Conservation (phyloP, 495 filamentous ascomycete species). For the Extremus antarcticus region DNA sequence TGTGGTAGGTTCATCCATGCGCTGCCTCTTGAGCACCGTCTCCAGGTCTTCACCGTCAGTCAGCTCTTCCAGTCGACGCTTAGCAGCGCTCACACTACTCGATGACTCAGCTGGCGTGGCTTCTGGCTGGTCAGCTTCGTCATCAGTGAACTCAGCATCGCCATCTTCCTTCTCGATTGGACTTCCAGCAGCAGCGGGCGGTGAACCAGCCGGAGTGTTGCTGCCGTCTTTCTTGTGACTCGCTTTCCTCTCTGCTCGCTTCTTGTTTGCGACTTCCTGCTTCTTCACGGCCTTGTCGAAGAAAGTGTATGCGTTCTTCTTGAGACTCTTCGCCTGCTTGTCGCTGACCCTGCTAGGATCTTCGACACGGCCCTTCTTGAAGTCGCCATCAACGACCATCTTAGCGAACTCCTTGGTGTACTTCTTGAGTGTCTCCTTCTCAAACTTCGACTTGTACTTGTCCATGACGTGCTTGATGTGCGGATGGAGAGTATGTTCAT, state of each 20-base stretch:
- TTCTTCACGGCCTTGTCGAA: constrained; percentile 78
- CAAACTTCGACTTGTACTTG: constrained; percentile 73
- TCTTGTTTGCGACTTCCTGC: constrained; percentile 56
- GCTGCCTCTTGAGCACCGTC: constrained; percentile 20
- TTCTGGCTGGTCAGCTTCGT: constrained; percentile 34
- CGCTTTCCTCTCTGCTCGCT: constrained; percentile 43
- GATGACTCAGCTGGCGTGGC: constrained; percentile 26
- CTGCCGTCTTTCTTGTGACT: constrained; percentile 26
- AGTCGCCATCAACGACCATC: constrained; percentile 80
- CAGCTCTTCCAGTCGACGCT: constrained; percentile 48
- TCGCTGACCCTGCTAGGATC: constrained; percentile 71
- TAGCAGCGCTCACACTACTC: constrained; percentile 35
- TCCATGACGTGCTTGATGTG: constrained; percentile 75
- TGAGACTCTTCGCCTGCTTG: constrained; percentile 71
- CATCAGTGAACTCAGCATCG: constrained; percentile 23
- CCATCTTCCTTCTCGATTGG: constrained; percentile 18
- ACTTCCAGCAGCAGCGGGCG: constrained; percentile 15
- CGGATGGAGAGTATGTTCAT: constrained; percentile 78
- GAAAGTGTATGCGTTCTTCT: constrained; percentile 67
- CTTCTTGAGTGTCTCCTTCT: constrained; percentile 77
- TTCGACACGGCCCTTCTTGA: constrained; percentile 70
- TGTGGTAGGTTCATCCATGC: constrained; percentile 22
- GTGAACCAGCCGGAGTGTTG: constrained; percentile 23
- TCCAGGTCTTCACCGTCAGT: constrained; percentile 23
- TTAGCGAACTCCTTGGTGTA: constrained; percentile 76